A percentile compares a stretch with the other conserved stretches of the same genome.
Evolutionary conservation across 2,329 filamentous ascomycete species (phyloP).

Genomic region (Pochonia chlamydosporia): DNA sequence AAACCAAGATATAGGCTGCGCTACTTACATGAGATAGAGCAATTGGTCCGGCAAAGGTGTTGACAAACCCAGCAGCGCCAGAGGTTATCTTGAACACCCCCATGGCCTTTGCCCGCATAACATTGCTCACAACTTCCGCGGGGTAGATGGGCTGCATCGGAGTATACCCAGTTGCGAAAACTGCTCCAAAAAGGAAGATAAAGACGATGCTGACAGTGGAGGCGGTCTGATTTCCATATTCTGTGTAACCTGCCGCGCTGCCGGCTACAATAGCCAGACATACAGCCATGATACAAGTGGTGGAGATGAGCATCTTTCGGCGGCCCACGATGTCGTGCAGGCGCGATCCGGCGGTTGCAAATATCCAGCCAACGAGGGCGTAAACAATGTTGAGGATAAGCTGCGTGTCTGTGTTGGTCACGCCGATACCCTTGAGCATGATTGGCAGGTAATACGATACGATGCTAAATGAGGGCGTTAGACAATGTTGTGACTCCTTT

Average conservation of each 20-base stretch:
- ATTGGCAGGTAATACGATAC: constrained; percentile 32
- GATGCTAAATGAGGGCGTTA: too few relatives aligned
- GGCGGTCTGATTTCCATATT: constrained; percentile 23
- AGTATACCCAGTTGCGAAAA: constrained; percentile 28
- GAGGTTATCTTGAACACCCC: constrained; percentile 12
- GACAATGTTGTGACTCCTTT: too few relatives aligned
- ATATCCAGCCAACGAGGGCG: constrained; percentile 29
- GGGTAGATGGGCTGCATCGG: constrained; percentile 28
- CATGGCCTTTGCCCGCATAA: constrained; percentile 17
- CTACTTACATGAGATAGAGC: too few relatives aligned
- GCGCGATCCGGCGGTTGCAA: constrained; percentile 27
- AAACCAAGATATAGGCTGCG: constrained; percentile 10
- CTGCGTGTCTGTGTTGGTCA: constrained; percentile 29
- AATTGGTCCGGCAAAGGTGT: constrained; percentile 13
- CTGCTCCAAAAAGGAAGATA: constrained; percentile 32
- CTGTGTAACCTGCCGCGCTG: constrained; percentile 26
- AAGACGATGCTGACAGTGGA: constrained; percentile 30
- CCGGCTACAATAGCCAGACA: constrained; percentile 31
- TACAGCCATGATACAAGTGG: constrained; percentile 28
- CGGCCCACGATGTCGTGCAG: constrained; percentile 33
- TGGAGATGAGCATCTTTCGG: constrained; percentile 32
- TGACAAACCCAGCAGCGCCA: constrained; percentile 12
- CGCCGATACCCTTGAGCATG: constrained; percentile 30
- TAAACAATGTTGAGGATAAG: constrained; percentile 33
- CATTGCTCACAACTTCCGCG: constrained; percentile 17